Conservation (phyloP, 129 eudicot species). For the Pulicaria dysenterica region DNA sequence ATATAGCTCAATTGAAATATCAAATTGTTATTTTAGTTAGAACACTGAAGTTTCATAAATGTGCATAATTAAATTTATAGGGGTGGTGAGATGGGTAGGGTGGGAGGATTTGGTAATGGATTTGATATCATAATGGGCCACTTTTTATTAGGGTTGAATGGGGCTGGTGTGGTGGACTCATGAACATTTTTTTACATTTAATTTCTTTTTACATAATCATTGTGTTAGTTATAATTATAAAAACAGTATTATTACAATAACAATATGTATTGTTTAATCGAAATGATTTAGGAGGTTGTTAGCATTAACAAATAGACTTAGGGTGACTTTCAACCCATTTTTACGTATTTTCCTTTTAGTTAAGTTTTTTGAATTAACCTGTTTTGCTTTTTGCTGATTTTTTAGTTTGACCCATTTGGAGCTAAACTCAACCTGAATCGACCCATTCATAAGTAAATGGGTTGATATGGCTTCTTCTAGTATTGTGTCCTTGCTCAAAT, state of each 20-base stretch:
- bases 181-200: background rate
- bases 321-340: background rate
- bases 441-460: background rate
- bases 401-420: background rate
- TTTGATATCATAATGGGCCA: too few species aligned
- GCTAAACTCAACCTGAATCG: background rate
- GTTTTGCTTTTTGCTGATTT: background rate
- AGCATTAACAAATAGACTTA: background rate
- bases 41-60: conserved; percentile 7
- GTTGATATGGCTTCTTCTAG: background rate
- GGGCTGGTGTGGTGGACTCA: background rate
- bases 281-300: background rate
- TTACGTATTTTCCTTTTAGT: background rate
- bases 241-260: background rate
- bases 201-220: background rate
- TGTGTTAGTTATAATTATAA: background rate
- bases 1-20: conserved; percentile 11
- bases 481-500: background rate
- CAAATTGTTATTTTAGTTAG: conserved; percentile 17
- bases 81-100: background rate
- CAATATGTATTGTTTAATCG: background rate
- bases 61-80: background rate
- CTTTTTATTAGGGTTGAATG: background rate
- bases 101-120: background rate
- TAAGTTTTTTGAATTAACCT: background rate